These are phyloP conservation scores for Phytophthora foliorum DNA, from an alignment of 352 stramenopile genomes.

Conservation along the genomic window DNA sequence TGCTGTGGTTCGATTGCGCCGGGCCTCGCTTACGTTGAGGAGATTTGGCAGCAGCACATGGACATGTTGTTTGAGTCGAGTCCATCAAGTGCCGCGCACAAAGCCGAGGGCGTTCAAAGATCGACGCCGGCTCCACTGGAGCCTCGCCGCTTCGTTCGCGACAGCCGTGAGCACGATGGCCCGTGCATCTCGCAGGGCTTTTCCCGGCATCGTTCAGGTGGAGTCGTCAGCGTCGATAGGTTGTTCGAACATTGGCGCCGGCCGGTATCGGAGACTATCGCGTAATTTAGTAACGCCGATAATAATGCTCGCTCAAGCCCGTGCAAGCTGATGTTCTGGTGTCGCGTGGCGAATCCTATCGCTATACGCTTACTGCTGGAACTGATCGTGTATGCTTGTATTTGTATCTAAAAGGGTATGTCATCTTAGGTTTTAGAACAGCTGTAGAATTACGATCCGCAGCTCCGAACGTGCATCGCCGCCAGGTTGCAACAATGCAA, in stretches of 20 bases:
- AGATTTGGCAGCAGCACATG: constrained; percentile 11
- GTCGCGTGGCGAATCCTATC: not conserved
- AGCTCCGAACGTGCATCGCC: not conserved
- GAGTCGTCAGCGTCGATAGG: not conserved
- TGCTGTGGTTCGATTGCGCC: constrained; percentile 16
- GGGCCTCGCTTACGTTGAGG: constrained; percentile 8
- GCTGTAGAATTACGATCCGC: constrained; percentile 1
- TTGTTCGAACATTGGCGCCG: constrained; percentile 1
- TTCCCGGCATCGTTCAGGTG: not conserved
- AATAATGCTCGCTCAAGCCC: not conserved
- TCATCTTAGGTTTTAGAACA: not conserved
- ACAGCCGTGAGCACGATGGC: constrained; percentile 15
- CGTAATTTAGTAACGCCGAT: not conserved
- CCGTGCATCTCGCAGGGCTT: constrained; percentile 3
- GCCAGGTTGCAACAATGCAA: constrained; percentile 24
- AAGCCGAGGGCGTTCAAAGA: constrained; percentile 24
- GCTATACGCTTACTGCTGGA: not conserved
- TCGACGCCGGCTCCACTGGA: constrained; percentile 10
- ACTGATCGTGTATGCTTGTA: not conserved
- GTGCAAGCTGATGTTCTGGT: not conserved
- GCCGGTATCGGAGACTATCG: constrained; percentile 9
- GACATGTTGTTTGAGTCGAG: constrained; percentile 24
- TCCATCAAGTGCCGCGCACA: constrained; percentile 19
- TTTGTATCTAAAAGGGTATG: no score
- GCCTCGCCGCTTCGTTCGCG: constrained; percentile 14